These are phyloP conservation scores for Guadua angustifolia DNA, from an alignment of 176 grass and related monocot genomes.

Conservation along the genomic window DNA sequence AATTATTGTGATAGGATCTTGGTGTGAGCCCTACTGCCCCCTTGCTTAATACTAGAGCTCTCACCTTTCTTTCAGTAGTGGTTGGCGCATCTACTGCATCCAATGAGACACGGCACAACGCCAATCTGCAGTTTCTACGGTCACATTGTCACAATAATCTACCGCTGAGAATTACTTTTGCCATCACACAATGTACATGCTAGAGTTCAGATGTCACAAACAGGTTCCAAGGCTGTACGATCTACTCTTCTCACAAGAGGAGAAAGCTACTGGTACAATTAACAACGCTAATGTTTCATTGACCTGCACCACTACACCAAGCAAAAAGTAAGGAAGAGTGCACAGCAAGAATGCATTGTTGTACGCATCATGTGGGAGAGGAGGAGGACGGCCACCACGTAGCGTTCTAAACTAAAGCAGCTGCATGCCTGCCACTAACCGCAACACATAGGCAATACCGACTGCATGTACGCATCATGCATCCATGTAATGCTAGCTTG, in stretches of 20 bases:
- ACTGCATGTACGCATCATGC: not conserved
- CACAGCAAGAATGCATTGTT: conserved; percentile 26
- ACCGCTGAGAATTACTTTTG: conserved; percentile 4
- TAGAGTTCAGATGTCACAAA: conserved; percentile 22
- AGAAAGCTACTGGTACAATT: conserved; percentile 4
- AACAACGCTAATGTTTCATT: not conserved
- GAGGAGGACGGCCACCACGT: not conserved
- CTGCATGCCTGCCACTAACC: conserved; percentile 15
- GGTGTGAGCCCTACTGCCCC: conserved; percentile 27
- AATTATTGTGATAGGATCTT: conserved; percentile 39
- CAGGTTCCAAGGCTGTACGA: conserved; percentile 36
- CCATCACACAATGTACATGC: not conserved
- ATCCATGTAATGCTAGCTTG: not conserved
- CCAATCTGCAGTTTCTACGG: not conserved
- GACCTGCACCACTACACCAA: conserved; percentile 33
- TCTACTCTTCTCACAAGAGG: conserved; percentile 21
- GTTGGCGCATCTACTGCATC: conserved; percentile 29
- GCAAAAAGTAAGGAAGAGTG: conserved; percentile 28
- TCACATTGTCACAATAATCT: not conserved
- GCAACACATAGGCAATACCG: not conserved
- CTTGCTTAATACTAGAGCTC: not conserved
- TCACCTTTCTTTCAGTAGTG: conserved; percentile 11
- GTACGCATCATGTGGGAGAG: not conserved
- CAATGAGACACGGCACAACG: not conserved
- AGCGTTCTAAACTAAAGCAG: not conserved